phyloP scores from a whole-genome alignment of 1,284 basidiomycete genomes.

The Prillingera fragicola region DNA sequence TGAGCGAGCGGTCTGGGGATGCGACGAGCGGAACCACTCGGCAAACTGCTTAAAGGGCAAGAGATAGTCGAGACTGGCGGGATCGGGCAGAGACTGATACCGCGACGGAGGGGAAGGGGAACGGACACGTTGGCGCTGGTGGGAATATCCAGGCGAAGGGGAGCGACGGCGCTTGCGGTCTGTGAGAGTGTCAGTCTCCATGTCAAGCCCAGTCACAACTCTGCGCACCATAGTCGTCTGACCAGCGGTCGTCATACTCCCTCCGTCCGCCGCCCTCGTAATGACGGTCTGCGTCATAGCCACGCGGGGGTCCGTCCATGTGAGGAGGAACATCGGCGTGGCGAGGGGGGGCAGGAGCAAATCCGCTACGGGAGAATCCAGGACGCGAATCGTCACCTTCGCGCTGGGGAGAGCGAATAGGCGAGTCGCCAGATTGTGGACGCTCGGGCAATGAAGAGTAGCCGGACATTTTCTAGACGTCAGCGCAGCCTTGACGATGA shows the following conservation, averaged over 20 bases:
- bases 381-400: conserved; percentile 2
- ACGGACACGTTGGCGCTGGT: conserved; percentile 1
- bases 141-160: conserved; percentile 25
- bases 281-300: conserved; percentile 6
- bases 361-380: conserved; percentile 31
- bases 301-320: conserved; percentile 1
- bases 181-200: conserved; percentile 3
- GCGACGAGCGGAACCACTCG: conserved; percentile 79
- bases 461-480: too few relatives aligned
- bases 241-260: conserved; percentile 26
- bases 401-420: conserved; percentile 8
- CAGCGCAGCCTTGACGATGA: too few relatives aligned
- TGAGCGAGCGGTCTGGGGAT: conserved; percentile 61
- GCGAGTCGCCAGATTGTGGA: conserved; percentile 2
- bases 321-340: conserved; percentile 14
- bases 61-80: conserved; percentile 73
- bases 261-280: conserved; percentile 6
- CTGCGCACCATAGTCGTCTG: conserved; percentile 38
- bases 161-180: conserved; percentile 74
- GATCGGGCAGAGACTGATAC: conserved; percentile 52
- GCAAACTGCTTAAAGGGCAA: conserved; percentile 77
- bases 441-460: conserved; percentile 2
- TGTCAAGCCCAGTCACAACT: background rate
- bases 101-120: conserved; percentile 2
- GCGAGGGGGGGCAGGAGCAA: conserved; percentile 31